Percentiles rank a stretch among this genome's conserved stretches.
Evolutionary conservation across 169 alveolate genomes (phyloP).

Genomic region (Plasmodium ovale): DNA sequence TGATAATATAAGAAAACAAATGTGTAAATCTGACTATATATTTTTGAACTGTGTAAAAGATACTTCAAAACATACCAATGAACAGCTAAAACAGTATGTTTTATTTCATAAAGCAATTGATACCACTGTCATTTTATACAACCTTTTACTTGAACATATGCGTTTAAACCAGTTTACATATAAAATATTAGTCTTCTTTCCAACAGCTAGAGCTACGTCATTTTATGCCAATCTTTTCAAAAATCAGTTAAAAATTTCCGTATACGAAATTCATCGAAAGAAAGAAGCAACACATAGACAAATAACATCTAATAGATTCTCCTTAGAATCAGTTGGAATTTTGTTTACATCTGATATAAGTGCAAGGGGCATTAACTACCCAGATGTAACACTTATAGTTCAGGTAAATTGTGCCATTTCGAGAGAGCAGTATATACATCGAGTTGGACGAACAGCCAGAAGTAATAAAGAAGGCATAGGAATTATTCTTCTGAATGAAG

Average conservation of each 20-base stretch:
- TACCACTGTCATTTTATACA: slow-evolving; percentile 77
- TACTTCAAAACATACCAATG: slow-evolving; percentile 70
- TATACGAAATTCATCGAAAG: slow-evolving; percentile 79
- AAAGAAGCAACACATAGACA: slow-evolving; percentile 77
- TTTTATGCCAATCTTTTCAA: slow-evolving; percentile 79
- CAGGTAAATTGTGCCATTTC: slow-evolving; percentile 97
- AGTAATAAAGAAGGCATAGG: slow-evolving; percentile 93
- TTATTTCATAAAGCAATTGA: slow-evolving; percentile 76
- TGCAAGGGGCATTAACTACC: slow-evolving; percentile 98
- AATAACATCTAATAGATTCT: slow-evolving; percentile 73
- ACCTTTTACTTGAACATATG: slow-evolving; percentile 76
- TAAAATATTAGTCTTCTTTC: slow-evolving; percentile 79
- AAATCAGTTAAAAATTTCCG: slow-evolving; percentile 78
- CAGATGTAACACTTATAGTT: slow-evolving; percentile 96
- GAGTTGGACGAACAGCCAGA: slow-evolving; percentile 99
- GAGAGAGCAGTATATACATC: slow-evolving; percentile 94
- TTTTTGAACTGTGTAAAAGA: slow-evolving; percentile 68
- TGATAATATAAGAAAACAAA: slow-evolving; percentile 59
- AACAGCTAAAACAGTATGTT: slow-evolving; percentile 76
- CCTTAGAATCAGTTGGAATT: slow-evolving; percentile 79
- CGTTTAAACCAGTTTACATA: slow-evolving; percentile 72
- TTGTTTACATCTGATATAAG: slow-evolving; percentile 95
- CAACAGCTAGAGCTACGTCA: slow-evolving; percentile 81
- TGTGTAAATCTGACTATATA: slow-evolving; percentile 62
- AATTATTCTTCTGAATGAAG: slow-evolving; percentile 79